phyloP scores from a whole-genome alignment of 208 protist genomes.

The Acanthamoeba sp. region DNA sequence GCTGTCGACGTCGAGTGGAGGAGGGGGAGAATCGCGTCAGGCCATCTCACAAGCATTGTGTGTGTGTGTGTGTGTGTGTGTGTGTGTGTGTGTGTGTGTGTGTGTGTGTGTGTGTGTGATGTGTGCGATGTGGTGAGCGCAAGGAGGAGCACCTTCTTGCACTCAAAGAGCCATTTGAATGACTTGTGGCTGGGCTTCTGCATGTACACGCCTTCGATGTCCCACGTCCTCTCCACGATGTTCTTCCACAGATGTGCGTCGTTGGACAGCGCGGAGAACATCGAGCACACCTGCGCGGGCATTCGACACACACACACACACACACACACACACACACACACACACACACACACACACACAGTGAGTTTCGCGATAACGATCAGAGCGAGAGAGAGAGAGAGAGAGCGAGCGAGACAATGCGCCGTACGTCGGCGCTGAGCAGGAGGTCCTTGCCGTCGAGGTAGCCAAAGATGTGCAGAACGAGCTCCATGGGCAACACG shows the following conservation, averaged over 20 bases:
- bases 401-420: neutral
- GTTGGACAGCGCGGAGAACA: neutral
- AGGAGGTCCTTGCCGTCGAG: conserved; percentile 5
- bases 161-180: conserved; percentile 31
- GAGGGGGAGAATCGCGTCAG: neutral
- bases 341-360: no score
- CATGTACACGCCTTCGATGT: neutral
- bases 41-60: neutral
- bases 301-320: no score
- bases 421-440: neutral
- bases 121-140: neutral
- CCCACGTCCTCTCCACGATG: neutral
- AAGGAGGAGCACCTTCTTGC: neutral
- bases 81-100: neutral
- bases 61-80: neutral
- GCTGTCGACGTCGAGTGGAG: neutral
- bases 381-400: neutral
- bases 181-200: neutral
- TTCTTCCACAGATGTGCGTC: conserved; percentile 12
- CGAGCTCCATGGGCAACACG: neutral
- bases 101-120: neutral
- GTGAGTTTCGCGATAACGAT: no score
- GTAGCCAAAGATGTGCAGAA: conserved; percentile 32
- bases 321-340: no score
- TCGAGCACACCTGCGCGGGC: neutral